Base-by-base conservation (phyloP, 805 yeast species). In the Kodamaea kaohsiungensis region DNA sequence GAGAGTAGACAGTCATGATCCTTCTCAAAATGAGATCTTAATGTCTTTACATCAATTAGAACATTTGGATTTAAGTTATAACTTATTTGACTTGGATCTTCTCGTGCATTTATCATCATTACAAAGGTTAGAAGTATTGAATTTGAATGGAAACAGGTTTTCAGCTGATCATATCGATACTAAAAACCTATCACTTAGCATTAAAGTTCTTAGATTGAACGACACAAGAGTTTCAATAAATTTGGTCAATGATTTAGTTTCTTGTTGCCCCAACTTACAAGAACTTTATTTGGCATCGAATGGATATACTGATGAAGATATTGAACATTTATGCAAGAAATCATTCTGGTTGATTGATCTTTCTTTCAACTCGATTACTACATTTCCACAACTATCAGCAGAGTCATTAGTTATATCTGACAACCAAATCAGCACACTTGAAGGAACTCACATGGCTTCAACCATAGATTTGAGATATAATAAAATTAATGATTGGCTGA, bases 51-150 rank as follows among this genome's bases (percentile, higher is more conserved):
- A 25, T 38, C 9, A 53, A 52, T 37, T 54, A n/a, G 27, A 52
- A 39, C 51, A 61, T 55, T 70, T 91, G 40, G 89, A 88, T 66
- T 59, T 91, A 48, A 78, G 90, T 10, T 81, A 70, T 63, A 87
- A 89, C 64, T 66, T 88, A 48, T 66, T 89, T 42, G 62, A 64
- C 17, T 15, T 43, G 7, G 43, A n/a, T 18, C 9, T 47, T 1
- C 62, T 87, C 0, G 57, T 61, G 1, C 65, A 86, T 12, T 55
- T 79, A 0, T 52, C 59, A 2, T 53, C 60, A 2, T 56, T 85
- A 33, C 73, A 78, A 0, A 54, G 56, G 0, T 57, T 90, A 6
- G 55, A 61, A 18, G 63, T 65, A 1, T 58, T 89, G 33, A 75
- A 79, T 43, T 59, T 88, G 45, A 85, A 83, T 53, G 89, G 89